These are phyloP conservation scores for Eucalyptus regnans DNA, from an alignment of 345 rosid genomes.

Conservation along the genomic window DNA sequence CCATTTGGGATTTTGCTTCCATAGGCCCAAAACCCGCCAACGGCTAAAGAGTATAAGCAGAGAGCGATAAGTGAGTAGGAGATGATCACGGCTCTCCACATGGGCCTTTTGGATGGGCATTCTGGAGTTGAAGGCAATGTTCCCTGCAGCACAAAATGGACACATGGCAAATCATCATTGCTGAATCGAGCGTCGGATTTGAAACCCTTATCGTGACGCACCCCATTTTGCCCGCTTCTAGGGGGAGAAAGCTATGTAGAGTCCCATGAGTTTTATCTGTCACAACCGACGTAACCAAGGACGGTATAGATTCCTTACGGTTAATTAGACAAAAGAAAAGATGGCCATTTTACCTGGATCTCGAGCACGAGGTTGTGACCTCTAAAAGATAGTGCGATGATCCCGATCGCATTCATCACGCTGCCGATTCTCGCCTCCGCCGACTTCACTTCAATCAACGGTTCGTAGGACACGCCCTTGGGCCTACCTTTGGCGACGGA, in stretches of 20 bases:
- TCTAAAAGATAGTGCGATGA: slow-evolving; percentile 27
- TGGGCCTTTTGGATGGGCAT: slow-evolving; percentile 8
- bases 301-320: background rate
- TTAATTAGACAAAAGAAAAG: background rate
- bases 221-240: background rate
- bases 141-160: slow-evolving; percentile 14
- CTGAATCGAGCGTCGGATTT: background rate
- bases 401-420: slow-evolving; percentile 27
- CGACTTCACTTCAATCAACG: background rate
- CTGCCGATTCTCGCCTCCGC: background rate
- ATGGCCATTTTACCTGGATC: slow-evolving; percentile 21
- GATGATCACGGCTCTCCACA: slow-evolving; percentile 37
- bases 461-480: background rate
- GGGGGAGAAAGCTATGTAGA: background rate
- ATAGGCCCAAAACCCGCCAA: slow-evolving; percentile 43
- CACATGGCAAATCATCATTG: background rate
- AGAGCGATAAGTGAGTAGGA: slow-evolving; percentile 22
- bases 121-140: slow-evolving; percentile 29
- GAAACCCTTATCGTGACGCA: background rate
- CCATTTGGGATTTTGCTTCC: slow-evolving; percentile 23
- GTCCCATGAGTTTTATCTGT: background rate
- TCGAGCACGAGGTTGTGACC: slow-evolving; percentile 64
- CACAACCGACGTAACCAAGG: background rate
- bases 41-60: slow-evolving; percentile 19
- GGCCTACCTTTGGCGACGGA: slow-evolving; percentile 7